Evolutionary conservation across 306 rosid genomes (phyloP).

Genomic region (Trifolium pratense): DNA sequence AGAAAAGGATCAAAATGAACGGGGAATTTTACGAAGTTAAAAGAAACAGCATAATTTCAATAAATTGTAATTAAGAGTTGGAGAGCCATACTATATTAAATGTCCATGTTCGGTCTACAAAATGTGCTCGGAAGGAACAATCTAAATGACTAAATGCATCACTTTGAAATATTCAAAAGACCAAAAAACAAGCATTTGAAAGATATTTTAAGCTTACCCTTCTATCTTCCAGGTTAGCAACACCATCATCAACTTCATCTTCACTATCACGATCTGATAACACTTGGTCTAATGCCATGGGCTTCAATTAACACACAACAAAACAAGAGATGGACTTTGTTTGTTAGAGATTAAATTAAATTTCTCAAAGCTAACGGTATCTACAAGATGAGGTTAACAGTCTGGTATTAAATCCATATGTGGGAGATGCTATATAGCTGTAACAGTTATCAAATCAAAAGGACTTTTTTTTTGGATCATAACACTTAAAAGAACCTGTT

Average conservation of each 20-base stretch:
- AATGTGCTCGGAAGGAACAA: constrained; percentile 21
- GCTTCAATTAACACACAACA: constrained; percentile 55
- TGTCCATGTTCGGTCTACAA: constrained; percentile 4
- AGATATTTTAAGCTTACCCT: constrained; percentile 63
- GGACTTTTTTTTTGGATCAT: background rate
- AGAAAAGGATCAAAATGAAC: constrained; percentile 24
- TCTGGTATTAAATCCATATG: background rate
- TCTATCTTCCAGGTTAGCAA: constrained; percentile 97
- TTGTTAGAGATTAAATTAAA: constrained; percentile 18
- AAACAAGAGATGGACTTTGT: constrained; percentile 11
- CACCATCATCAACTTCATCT: constrained; percentile 87
- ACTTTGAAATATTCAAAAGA: constrained; percentile 37
- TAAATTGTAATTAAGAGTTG: constrained; percentile 7
- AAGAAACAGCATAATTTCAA: constrained; percentile 17
- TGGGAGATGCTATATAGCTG: background rate
- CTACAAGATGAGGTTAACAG: constrained; percentile 24
- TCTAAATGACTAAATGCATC: constrained; percentile 17
- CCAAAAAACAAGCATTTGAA: constrained; percentile 19
- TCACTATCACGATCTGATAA: constrained; percentile 89
- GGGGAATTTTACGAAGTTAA: background rate
- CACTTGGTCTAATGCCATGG: constrained; percentile 90
- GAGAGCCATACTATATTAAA: constrained; percentile 17
- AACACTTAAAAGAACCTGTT: constrained; percentile 13
- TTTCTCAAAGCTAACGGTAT: constrained; percentile 16
- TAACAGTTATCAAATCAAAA: constrained; percentile 24